Evolutionary conservation across 306 rosid genomes (phyloP), one percentile per base, ranked within the genome.

Genomic region (Hippophae tibetana): DNA sequence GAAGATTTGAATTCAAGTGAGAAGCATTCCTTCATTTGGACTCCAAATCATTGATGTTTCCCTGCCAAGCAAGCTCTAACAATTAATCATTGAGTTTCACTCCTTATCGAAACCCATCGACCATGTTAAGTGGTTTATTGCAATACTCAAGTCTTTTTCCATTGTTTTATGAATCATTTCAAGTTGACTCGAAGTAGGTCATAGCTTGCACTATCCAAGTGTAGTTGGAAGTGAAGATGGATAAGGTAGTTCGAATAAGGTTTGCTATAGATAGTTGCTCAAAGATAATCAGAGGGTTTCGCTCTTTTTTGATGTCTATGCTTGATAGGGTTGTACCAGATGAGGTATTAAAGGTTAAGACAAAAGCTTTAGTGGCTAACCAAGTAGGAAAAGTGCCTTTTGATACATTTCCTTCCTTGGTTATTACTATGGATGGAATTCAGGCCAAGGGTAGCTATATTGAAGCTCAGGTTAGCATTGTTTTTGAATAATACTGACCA

Each of bases 141-240:
- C 70, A 69, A 52, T 88, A 76, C 53, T 93, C 90, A n/a, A 55
- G 49, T 3, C 74, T 71, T 49, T 76, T 75, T n/a, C 68, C 82
- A 0, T 74, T 66, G 12, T 31, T 87, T 43, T 78, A 62, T 0
- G 84, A 82, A 0, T 42, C 85, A 5, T 69, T 42, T 3, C 80
- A 79, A 54, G 78, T 78, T 6, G 90, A 85, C 57, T 50, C 78
- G 47, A 88, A 85, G 76, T 83, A 96, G 69, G 95, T 92, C 23
- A 92, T 92, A 96, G 99, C 96, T 1, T 92, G 99, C 60, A 92
- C 99, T 1, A 85, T 95, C 1, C 83, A 71, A 76, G 99, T 92
- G 6, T 92, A 95, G 99, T 68, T 85, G 54, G 85, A 71, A 27
- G 93, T 72, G 57, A 26, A 57, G 44, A 52, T 88, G 41, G 96